These are phyloP conservation scores for Magnusiomyces tetraspermus DNA, from an alignment of 1,139 yeast species.

Conservation along the genomic window DNA sequence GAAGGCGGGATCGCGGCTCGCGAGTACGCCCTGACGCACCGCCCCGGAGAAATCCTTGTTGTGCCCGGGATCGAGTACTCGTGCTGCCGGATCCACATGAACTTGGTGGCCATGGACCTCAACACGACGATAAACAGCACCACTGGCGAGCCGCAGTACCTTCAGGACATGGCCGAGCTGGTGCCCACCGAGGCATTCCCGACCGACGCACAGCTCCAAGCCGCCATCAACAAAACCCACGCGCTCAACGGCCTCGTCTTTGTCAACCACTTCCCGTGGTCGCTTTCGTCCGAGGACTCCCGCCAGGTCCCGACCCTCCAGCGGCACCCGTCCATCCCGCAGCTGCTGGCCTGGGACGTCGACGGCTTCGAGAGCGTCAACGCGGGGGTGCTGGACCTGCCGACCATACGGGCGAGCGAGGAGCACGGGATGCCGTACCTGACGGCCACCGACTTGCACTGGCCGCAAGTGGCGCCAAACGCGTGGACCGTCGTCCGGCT, in stretches of 20 bases:
- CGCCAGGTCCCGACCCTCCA: conserved; percentile 18
- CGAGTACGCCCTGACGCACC: conserved; percentile 13
- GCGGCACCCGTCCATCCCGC: conserved; percentile 20
- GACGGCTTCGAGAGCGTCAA: conserved; percentile 23
- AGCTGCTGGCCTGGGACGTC: conserved; percentile 21
- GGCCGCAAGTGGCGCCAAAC: conserved; percentile 17
- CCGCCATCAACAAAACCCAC: conserved; percentile 18
- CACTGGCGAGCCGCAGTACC: neutral
- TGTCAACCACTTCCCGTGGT: conserved; percentile 25
- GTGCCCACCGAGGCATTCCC: conserved; percentile 20
- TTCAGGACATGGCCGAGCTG: conserved; percentile 5
- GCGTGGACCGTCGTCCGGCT: conserved; percentile 25
- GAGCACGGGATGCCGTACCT: conserved; percentile 18
- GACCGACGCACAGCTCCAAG: conserved; percentile 18
- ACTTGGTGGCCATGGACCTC: conserved; percentile 18
- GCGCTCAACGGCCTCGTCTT: conserved; percentile 22
- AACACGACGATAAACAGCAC: neutral
- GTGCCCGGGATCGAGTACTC: conserved; percentile 25
- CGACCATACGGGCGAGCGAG: conserved; percentile 18
- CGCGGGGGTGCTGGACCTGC: conserved; percentile 20
- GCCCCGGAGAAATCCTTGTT: conserved; percentile 17
- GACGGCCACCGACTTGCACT: conserved; percentile 22
- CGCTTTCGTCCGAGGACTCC: conserved; percentile 18
- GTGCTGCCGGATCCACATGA: conserved; percentile 26
- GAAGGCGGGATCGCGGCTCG: conserved; percentile 21